These are phyloP conservation scores for Amniculicola lignicola DNA, from an alignment of 495 filamentous ascomycete species.

Conservation along the genomic window DNA sequence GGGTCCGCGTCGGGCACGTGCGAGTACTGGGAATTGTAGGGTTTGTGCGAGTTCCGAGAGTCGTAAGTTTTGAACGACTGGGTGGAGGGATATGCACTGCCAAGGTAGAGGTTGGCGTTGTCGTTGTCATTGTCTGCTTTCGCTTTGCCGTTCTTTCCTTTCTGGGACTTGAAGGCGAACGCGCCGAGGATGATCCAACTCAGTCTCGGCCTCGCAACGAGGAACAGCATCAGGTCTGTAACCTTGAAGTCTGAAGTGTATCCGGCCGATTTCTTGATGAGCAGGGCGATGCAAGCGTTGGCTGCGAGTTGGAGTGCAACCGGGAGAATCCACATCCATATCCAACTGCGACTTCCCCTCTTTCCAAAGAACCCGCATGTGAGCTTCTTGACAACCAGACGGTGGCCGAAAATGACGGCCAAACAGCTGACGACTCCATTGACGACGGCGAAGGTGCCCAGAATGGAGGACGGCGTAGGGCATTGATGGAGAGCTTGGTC, in stretches of 20 bases:
- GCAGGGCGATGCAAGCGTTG: conserved; percentile 14
- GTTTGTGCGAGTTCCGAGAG: no score
- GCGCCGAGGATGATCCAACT: conserved; percentile 12
- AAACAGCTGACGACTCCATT: conserved; percentile 5
- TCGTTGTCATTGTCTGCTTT: background rate
- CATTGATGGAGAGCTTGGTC: conserved; percentile 3
- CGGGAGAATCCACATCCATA: conserved; percentile 15
- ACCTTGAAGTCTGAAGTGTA: conserved; percentile 12
- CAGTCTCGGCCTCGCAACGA: conserved; percentile 8
- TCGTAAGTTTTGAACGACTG: no score
- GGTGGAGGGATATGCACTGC: no score
- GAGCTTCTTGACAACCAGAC: conserved; percentile 3
- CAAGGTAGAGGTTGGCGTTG: background rate
- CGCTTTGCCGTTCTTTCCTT: background rate
- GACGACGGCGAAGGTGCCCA: conserved; percentile 14
- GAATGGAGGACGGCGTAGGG: conserved; percentile 2
- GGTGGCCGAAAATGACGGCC: conserved; percentile 10
- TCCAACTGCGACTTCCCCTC: background rate
- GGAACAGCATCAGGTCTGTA: conserved; percentile 18
- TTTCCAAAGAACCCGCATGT: conserved; percentile 3
- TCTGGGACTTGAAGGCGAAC: background rate
- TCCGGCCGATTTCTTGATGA: conserved; percentile 11
- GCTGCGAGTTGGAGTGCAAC: conserved; percentile 17
- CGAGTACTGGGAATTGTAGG: no score
- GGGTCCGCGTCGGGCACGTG: no score